Evolutionary conservation across 176 grass and related monocot species (phyloP).

Genomic region (Carex myosuroides): DNA sequence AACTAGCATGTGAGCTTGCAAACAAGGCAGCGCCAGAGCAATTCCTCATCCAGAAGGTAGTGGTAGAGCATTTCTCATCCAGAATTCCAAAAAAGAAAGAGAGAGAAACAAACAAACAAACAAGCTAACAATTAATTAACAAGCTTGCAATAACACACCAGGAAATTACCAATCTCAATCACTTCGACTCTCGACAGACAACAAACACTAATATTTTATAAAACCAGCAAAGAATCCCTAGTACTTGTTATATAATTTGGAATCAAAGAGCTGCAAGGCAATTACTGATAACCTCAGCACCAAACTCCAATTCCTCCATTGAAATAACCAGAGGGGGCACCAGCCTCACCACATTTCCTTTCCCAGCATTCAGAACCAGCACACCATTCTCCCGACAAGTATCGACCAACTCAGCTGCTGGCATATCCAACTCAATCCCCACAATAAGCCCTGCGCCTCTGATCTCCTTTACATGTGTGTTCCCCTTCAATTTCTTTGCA

Average conservation of each 20-base stretch:
- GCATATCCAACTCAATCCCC: conserved; percentile 65
- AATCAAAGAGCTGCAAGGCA: conserved; percentile 46
- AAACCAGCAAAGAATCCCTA: background rate
- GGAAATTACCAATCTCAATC: background rate
- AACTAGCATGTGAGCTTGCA: background rate
- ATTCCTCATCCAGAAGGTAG: too few relatives aligned
- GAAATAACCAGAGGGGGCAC: conserved; percentile 73
- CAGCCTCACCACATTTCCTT: conserved; percentile 75
- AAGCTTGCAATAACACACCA: background rate
- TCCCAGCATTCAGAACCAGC: conserved; percentile 62
- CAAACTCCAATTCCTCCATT: conserved; percentile 60
- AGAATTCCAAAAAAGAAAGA: background rate
- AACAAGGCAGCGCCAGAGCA: too few relatives aligned
- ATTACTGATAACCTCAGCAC: conserved; percentile 46
- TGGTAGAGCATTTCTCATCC: too few relatives aligned
- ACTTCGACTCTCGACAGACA: background rate
- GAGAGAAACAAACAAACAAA: background rate
- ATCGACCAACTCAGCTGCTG: conserved; percentile 40
- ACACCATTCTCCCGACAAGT: conserved; percentile 65
- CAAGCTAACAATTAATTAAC: background rate
- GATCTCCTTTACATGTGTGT: conserved; percentile 53
- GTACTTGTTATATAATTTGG: background rate
- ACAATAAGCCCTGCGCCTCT: conserved; percentile 62
- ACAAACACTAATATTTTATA: background rate
- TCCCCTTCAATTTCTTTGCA: conserved; percentile 45